Conservation (phyloP, 2,329 filamentous ascomycete species). For the Davidsoniella neocaledoniae region DNA sequence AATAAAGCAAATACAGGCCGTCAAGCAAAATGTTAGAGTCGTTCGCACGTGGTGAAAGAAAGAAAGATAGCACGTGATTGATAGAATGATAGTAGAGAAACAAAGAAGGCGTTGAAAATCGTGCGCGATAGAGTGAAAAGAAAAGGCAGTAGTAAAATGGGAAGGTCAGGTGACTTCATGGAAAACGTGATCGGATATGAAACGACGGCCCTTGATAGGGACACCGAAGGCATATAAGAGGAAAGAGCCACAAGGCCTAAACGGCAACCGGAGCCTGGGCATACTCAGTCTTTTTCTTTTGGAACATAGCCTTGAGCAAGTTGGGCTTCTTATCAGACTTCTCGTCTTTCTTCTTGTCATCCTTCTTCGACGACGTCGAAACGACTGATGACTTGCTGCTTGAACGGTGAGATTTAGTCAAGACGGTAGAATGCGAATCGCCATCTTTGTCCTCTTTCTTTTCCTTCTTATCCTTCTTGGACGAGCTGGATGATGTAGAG, state of each 20-base stretch:
- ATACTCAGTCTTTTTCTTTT: constrained; percentile 30
- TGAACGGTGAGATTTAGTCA: not conserved
- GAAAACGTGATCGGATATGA: constrained; percentile 7
- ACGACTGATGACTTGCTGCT: constrained; percentile 14
- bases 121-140: too few relatives aligned
- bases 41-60: too few relatives aligned
- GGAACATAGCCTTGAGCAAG: constrained; percentile 43
- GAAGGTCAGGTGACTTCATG: not conserved
- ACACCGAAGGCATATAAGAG: not conserved
- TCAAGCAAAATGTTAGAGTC: too few relatives aligned
- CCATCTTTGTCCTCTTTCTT: constrained; percentile 22
- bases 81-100: too few relatives aligned
- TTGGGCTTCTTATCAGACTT: constrained; percentile 28
- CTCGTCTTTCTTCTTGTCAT: constrained; percentile 16
- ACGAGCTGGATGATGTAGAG: constrained; percentile 16
- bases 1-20: too few relatives aligned
- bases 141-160: too few relatives aligned
- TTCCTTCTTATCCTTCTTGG: constrained; percentile 19
- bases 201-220: not conserved
- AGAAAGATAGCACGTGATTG: too few relatives aligned
- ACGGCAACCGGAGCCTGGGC: constrained; percentile 4
- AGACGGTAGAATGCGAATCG: constrained; percentile 6
- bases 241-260: constrained; percentile 15
- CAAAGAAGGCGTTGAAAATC: too few relatives aligned
- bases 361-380: constrained; percentile 1